Conservation (phyloP, 768 basidiomycete species). For the Gyrodon lividus region DNA sequence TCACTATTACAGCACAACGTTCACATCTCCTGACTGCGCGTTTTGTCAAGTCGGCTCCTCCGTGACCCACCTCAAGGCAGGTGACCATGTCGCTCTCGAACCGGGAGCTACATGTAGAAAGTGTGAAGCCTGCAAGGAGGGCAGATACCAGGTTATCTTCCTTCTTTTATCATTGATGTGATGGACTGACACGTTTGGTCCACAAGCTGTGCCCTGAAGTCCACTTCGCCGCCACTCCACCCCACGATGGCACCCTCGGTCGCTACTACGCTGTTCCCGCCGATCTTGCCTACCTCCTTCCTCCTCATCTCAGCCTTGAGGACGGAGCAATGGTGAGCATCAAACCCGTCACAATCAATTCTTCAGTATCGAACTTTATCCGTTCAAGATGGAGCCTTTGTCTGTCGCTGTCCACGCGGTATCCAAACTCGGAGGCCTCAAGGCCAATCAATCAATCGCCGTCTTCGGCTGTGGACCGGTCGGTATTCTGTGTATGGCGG, state of each 20-base stretch:
- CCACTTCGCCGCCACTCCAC: constrained; percentile 90
- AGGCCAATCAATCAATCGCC: constrained; percentile 71
- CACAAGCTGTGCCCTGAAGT: constrained; percentile 80
- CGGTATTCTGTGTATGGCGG: constrained; percentile 89
- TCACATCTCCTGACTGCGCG: background rate
- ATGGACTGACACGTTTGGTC: background rate
- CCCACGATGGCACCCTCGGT: constrained; percentile 85
- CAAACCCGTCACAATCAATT: background rate
- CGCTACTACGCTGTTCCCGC: constrained; percentile 86
- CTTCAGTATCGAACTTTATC: constrained; percentile 3
- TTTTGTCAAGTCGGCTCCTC: constrained; percentile 60
- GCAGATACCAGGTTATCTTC: constrained; percentile 69
- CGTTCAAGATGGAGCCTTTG: constrained; percentile 82
- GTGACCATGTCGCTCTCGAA: constrained; percentile 90
- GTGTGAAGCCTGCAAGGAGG: constrained; percentile 83
- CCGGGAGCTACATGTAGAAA: constrained; percentile 83
- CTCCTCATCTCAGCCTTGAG: constrained; percentile 81
- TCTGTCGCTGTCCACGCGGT: constrained; percentile 92
- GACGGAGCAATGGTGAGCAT: constrained; percentile 88
- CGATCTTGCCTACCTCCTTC: constrained; percentile 81
- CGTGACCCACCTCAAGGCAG: constrained; percentile 74
- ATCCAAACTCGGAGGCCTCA: constrained; percentile 68
- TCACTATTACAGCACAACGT: background rate
- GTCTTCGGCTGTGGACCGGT: constrained; percentile 91
- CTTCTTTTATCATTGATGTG: background rate